Evolutionary conservation across 805 yeast species (phyloP).

Genomic region (Candida hungchunana): DNA sequence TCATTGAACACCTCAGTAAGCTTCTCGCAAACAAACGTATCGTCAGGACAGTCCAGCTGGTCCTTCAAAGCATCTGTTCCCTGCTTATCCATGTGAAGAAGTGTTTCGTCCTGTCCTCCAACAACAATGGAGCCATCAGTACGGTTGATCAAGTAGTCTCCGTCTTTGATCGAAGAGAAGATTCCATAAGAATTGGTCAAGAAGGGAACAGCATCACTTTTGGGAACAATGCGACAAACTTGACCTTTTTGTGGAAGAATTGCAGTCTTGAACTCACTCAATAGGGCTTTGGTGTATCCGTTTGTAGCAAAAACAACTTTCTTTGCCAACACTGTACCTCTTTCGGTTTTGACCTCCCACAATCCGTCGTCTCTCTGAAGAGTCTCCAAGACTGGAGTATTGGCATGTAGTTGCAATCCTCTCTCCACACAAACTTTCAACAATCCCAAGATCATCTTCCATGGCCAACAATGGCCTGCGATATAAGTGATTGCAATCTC

Average conservation of each 20-base stretch:
- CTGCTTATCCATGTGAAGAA: slow-evolving; percentile 2
- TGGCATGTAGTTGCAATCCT: slow-evolving; percentile 37
- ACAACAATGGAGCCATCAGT: slow-evolving; percentile 34
- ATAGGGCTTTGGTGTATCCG: slow-evolving; percentile 36
- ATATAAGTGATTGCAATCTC: slow-evolving; percentile 57
- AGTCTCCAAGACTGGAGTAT: slow-evolving; percentile 34
- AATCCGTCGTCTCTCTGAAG: slow-evolving; percentile 23
- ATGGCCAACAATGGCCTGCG: slow-evolving; percentile 41
- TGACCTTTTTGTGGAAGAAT: slow-evolving; percentile 33
- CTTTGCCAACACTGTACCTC: slow-evolving; percentile 27
- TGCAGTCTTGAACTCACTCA: slow-evolving; percentile 21
- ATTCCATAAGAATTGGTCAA: slow-evolving; percentile 31
- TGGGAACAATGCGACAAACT: slow-evolving; percentile 26
- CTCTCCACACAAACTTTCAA: slow-evolving; percentile 27
- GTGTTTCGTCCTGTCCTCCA: slow-evolving; percentile 26
- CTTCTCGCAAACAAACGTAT: slow-evolving; percentile 27
- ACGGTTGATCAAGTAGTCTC: slow-evolving; percentile 34
- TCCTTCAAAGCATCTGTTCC: slow-evolving; percentile 6
- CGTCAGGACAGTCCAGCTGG: slow-evolving; percentile 30
- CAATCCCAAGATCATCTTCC: slow-evolving; percentile 32
- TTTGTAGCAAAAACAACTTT: slow-evolving; percentile 28
- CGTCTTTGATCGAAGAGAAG: slow-evolving; percentile 21
- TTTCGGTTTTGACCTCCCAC: slow-evolving; percentile 29
- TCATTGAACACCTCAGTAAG: slow-evolving; percentile 20
- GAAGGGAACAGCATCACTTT: slow-evolving; percentile 26